Evolutionary conservation across 495 filamentous ascomycete genomes (phyloP), one percentile per base, ranked within the genome.

Genomic region (Xylaria nigripes): DNA sequence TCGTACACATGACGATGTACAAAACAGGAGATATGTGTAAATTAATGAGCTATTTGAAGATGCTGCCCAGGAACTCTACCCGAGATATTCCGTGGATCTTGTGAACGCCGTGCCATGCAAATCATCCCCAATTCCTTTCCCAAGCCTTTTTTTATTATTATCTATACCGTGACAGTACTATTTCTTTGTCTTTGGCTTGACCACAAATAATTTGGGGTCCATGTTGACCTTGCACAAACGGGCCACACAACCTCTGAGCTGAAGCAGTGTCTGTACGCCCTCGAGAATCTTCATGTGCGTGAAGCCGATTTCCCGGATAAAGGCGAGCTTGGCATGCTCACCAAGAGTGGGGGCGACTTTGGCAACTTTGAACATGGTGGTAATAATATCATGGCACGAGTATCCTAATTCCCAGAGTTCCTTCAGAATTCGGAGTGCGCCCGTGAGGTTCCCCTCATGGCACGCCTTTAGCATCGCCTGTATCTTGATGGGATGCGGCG

Each of bases 221-320:
- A 97, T 96, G 66, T 96, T 96, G 64, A 96, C 81, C 76, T 85
- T 94, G 66, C 87, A 89, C 48, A 99, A 76, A 57, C 90, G 82
- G 8, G 89, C 88, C 43, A 97, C 78, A 64, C 91, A 96, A 21
- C 93, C 93, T 63, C 86, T 90, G 34, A 99, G 74, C 66, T 99
- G 93, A 50, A 97, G 80, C 40, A 96, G 73, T 2, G 92, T 96
- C 72, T 96, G 90, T 47, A 99, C 89, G 21, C 93, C 93, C 59
- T 99, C 93, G 38, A 97, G 73, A 49, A 99, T 92, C 61, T 94
- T 88, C 93, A 99, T 99, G 64, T 99, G 93, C 15, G 94, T 95
- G 68, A 99, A 99, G 15, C 93, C 93, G 68, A 99, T 97, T 71
- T 96, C 94, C 68, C 86, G 88, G 62, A 97, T 94, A 58, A 99